phyloP scores from a whole-genome alignment of 257 asterid species.

The Gardenia jasminoides region DNA sequence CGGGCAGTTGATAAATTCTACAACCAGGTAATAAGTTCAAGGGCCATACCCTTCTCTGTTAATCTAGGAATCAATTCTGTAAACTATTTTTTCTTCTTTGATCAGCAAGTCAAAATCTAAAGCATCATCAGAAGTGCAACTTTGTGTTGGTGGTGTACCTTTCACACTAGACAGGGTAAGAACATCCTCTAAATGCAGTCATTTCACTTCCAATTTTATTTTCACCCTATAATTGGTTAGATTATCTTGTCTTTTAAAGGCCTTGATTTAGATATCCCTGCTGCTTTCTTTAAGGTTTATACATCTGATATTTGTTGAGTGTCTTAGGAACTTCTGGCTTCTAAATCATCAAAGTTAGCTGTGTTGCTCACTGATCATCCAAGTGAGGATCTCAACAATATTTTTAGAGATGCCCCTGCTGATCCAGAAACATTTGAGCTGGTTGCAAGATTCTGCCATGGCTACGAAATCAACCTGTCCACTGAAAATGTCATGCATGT shows the following conservation, averaged over 20 bases:
- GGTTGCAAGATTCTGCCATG: constrained; percentile 78
- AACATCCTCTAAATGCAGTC: background rate
- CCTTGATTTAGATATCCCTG: background rate
- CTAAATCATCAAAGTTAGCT: constrained; percentile 58
- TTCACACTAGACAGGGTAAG: constrained; percentile 52
- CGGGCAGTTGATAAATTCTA: constrained; percentile 26
- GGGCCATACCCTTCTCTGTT: no score
- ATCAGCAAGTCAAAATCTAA: constrained; percentile 51
- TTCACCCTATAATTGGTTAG: background rate
- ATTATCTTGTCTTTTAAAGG: background rate
- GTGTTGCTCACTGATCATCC: constrained; percentile 41
- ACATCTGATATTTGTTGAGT: background rate
- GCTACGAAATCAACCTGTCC: constrained; percentile 47
- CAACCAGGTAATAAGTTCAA: constrained; percentile 34
- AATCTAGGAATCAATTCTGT: background rate
- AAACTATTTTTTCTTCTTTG: background rate
- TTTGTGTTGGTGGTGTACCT: constrained; percentile 47
- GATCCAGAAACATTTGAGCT: constrained; percentile 67
- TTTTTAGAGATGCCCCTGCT: constrained; percentile 52
- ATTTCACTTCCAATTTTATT: background rate
- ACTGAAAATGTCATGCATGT: constrained; percentile 56
- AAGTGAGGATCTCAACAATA: constrained; percentile 38
- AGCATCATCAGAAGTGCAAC: constrained; percentile 44
- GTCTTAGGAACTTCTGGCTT: constrained; percentile 55
- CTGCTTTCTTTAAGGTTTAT: background rate